A percentile compares a stretch with the other conserved stretches of the same genome.
Conservation (phyloP, 1,284 basidiomycete genomes). For the Ustilago curta region DNA sequence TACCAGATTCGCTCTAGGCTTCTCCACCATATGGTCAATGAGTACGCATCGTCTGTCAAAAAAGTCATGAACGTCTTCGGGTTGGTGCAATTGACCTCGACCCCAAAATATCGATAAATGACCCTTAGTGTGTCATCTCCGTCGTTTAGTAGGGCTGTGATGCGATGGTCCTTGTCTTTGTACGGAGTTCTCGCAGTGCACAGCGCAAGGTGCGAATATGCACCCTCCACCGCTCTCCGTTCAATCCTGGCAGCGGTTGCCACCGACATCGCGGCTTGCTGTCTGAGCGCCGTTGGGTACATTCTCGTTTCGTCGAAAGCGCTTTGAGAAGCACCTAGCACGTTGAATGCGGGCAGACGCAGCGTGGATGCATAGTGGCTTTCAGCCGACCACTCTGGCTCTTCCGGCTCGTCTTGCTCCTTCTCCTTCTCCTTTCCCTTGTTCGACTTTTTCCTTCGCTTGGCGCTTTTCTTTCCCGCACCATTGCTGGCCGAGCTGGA, state of each 20-base stretch:
- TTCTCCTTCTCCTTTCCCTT: not conserved
- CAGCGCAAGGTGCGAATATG: conserved; percentile 33
- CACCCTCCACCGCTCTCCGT: conserved; percentile 8
- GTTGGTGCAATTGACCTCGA: too few species aligned
- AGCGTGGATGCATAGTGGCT: not conserved
- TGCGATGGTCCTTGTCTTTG: too few species aligned
- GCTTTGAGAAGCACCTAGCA: not conserved
- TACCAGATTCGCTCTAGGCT: not conserved
- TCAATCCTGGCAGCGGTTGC: not conserved
- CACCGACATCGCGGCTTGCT: conserved; percentile 7
- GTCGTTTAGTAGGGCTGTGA: conserved; percentile 12
- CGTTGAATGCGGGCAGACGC: conserved; percentile 14
- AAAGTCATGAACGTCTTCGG: too few species aligned
- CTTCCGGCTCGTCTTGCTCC: not conserved
- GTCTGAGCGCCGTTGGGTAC: conserved; percentile 21
- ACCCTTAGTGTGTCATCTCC: conserved; percentile 14
- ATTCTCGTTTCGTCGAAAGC: not conserved
- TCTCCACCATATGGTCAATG: not conserved
- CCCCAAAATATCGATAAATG: not conserved
- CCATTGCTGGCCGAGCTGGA: not conserved
- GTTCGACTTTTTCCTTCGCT: not conserved
- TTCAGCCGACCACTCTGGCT: not conserved
- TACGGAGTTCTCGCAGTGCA: conserved; percentile 7
- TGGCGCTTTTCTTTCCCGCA: not conserved
- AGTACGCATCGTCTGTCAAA: not conserved